Conservation (phyloP, 2,329 filamentous ascomycete genomes). For the Ascochyta lentis region DNA sequence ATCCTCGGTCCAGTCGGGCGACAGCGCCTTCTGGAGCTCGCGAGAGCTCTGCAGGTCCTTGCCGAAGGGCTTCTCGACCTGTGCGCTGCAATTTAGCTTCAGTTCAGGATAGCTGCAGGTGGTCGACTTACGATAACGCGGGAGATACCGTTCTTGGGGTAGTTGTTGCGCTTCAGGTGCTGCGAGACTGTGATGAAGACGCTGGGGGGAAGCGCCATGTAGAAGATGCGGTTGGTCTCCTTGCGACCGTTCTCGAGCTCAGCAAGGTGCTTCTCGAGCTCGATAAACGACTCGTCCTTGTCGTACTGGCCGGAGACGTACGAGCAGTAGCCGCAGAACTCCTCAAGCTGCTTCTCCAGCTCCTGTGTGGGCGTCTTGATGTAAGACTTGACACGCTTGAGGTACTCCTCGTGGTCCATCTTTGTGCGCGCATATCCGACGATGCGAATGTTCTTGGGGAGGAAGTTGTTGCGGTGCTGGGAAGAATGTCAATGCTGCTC, state of each 20-base stretch:
- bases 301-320: slow-evolving; percentile 99
- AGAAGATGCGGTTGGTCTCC: slow-evolving; percentile 93
- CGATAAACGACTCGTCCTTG: slow-evolving; percentile 90
- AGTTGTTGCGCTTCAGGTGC: slow-evolving; percentile 96
- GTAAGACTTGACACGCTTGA: slow-evolving; percentile 93
- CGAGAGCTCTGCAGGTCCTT: slow-evolving; percentile 95
- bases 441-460: slow-evolving; percentile 93
- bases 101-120: slow-evolving; percentile 7
- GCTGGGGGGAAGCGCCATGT: slow-evolving; percentile 97
- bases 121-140: slow-evolving; percentile 80
- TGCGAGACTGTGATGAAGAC: slow-evolving; percentile 98
- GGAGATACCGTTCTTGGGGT: slow-evolving; percentile 86
- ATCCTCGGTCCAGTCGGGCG: slow-evolving; percentile 98
- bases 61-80: slow-evolving; percentile 99
- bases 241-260: slow-evolving; percentile 81
- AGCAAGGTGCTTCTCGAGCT: slow-evolving; percentile 83
- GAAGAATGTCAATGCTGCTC: slow-evolving; percentile 29
- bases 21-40: slow-evolving; percentile 91
- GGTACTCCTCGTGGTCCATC: slow-evolving; percentile 97
- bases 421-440: slow-evolving; percentile 99
- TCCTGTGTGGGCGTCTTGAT: slow-evolving; percentile 99
- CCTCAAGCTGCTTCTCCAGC: slow-evolving; percentile 90
- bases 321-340: slow-evolving; percentile 86
- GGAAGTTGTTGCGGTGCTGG: slow-evolving; percentile 98
- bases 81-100: slow-evolving; percentile 26